Conservation (phyloP, 1,284 basidiomycete genomes). For the Malassezia pachydermatis region DNA sequence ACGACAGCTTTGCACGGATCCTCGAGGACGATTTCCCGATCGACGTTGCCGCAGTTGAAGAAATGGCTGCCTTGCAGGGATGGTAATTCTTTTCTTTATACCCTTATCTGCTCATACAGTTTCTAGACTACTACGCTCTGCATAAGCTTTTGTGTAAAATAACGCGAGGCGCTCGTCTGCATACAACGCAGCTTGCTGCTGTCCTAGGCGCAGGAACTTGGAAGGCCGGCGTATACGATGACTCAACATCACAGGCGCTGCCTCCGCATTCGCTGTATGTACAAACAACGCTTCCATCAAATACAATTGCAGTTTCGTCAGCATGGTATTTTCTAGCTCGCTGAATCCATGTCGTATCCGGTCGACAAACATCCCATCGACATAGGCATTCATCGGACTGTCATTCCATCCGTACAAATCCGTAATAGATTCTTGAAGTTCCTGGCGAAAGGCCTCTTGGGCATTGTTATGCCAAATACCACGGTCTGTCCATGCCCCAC, state of each 20-base stretch:
- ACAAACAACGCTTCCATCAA: background rate
- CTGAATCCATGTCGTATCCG: constrained; percentile 10
- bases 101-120: no score
- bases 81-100: constrained; percentile 10
- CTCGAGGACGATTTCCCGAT: constrained; percentile 11
- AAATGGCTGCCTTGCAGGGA: constrained; percentile 11
- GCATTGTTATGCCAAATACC: background rate
- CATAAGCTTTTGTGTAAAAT: background rate
- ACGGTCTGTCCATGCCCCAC: constrained; percentile 33
- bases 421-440: constrained; percentile 6
- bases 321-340: background rate
- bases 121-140: no score
- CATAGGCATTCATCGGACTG: background rate
- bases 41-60: constrained; percentile 14
- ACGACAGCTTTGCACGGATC: constrained; percentile 16
- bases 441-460: constrained; percentile 7
- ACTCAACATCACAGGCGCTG: background rate
- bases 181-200: background rate
- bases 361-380: constrained; percentile 8
- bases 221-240: constrained; percentile 3
- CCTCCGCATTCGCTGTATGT: background rate
- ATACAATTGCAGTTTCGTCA: background rate
- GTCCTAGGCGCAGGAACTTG: constrained; percentile 4
- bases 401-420: constrained; percentile 14
- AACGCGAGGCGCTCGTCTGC: background rate